Base-by-base conservation (phyloP, 495 filamentous ascomycete genomes). In the Aspergillus sclerotioniger region DNA sequence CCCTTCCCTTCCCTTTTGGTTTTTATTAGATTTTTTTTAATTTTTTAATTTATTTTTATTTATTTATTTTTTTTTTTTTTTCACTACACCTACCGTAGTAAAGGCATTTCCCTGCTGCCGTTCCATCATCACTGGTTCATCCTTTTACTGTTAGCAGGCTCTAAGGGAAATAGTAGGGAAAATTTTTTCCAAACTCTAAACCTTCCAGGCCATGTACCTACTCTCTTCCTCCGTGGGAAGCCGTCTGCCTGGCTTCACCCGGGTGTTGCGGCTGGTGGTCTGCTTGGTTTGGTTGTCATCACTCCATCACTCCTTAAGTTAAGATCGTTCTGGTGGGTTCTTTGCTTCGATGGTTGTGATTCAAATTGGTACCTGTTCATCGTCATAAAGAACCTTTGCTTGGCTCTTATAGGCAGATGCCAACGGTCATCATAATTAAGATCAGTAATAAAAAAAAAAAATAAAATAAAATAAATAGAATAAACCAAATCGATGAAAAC, bases 161-260 rank as follows among this genome's bases (percentile, higher is more conserved):
- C 25, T n/a, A 41, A 41, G 37, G 37, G 37, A 41, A 41, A 17
- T 50, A 50, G 47, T 31, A 28, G 31, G 28, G 28, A 13, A 50
- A 50, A 50, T 31, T 31, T 46, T 46, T 31, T 31, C 13, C 33
- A 50, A 50, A 50, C 47, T 50, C 47, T 50, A 50, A 50, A 49
- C 7, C n/a, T 16, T 50, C 47, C 21, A 19, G 12, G 21, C 46
- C 37, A 41, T 41, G 37, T 9, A 15, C 33, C 13, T 33, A 10
- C 10, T n/a, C n/a, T n/a, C n/a, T n/a, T 25, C 25, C 25, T 25
- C 25, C 25, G 25, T 25, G 25, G 25, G 25, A 25, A 25, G 25
- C 25, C 25, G 25, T 25, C 25, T n/a, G n/a, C n/a, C 25, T 35
- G 33, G 33, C 13, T 13, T 35, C 9, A 13, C 33, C 25, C 46